These are phyloP conservation scores for Ascochyta fabae DNA, from an alignment of 2,329 filamentous ascomycete genomes.

Conservation along the genomic window DNA sequence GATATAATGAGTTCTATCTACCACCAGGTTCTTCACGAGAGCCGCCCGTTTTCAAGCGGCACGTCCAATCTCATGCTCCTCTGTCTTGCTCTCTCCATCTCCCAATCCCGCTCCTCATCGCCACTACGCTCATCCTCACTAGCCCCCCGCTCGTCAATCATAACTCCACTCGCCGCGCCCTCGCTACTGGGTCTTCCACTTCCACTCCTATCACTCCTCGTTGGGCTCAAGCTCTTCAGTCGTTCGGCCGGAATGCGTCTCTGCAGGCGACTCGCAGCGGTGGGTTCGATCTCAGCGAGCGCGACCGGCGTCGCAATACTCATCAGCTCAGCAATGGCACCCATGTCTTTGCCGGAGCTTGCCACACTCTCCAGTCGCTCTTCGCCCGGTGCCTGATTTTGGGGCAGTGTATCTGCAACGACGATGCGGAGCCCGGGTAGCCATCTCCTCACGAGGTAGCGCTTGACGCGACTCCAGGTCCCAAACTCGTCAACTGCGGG, in stretches of 20 bases:
- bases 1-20: neutral
- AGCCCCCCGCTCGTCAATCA: conserved; percentile 50
- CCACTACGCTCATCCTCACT: conserved; percentile 48
- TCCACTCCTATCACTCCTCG: conserved; percentile 32
- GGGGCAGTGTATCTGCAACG: neutral
- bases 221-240: conserved; percentile 44
- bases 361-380: conserved; percentile 10
- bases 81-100: conserved; percentile 2
- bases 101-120: conserved; percentile 21
- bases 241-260: conserved; percentile 25
- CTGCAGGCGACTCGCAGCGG: conserved; percentile 38
- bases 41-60: conserved; percentile 3
- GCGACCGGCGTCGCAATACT: conserved; percentile 45
- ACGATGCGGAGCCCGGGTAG: conserved; percentile 44
- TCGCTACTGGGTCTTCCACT: conserved; percentile 27
- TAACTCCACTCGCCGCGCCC: conserved; percentile 41
- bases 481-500: conserved; percentile 50
- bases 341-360: conserved; percentile 26
- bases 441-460: conserved; percentile 51
- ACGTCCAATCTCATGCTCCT: conserved; percentile 25
- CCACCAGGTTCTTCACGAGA: neutral
- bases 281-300: conserved; percentile 47
- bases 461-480: conserved; percentile 48
- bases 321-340: conserved; percentile 45
- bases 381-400: neutral